Evolutionary conservation across 768 basidiomycete species (phyloP), one percentile per base, ranked within the genome.

Genomic region (Lactifluus rugatus): DNA sequence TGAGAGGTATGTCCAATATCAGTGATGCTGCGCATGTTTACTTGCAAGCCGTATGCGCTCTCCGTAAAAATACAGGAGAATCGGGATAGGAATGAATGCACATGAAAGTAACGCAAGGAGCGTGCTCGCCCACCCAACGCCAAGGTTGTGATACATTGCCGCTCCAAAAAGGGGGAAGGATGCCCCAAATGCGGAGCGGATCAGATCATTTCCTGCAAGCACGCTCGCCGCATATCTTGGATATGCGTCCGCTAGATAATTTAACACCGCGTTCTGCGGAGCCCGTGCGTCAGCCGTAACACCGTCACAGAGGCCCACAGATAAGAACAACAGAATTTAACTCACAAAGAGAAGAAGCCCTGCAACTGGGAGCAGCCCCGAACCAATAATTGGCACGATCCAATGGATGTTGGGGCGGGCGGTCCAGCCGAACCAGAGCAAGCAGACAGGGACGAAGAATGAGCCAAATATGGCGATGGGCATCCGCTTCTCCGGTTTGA

Each of bases 341-440:
- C 61, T 44, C 32, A 62, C 61, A 21, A 73, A 72, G 58, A 66
- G 66, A 39, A 71, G 66, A 62, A 69, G 68, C 31, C 67, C 64
- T 26, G 69, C 67, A 9, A 65, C 62, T 16, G 67, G 56, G 55
- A 69, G 70, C 41, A 72, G 60, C 19, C 66, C 59, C 9, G 70
- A 69, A 10, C 68, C 71, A 37, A 73, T 62, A 46, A 70, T 59
- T 19, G 72, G 70, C 8, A 67, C 67, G 34, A 73, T 72, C 72
- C 72, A 72, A 37, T 69, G 71, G 2, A 73, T 53, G 52, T 56
- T 64, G 8, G 67, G 25, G 1, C 60, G 63, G n/a, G 67, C 59
- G 7, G 69, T 63, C 63, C 69, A 71, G 44, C 71, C 71, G 58
- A 73, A 73, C 60, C 68, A 67, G 55, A 74, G 66, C 51, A 74